Base-by-base conservation (phyloP, 257 asterid genomes). In the Petrea volubilis region DNA sequence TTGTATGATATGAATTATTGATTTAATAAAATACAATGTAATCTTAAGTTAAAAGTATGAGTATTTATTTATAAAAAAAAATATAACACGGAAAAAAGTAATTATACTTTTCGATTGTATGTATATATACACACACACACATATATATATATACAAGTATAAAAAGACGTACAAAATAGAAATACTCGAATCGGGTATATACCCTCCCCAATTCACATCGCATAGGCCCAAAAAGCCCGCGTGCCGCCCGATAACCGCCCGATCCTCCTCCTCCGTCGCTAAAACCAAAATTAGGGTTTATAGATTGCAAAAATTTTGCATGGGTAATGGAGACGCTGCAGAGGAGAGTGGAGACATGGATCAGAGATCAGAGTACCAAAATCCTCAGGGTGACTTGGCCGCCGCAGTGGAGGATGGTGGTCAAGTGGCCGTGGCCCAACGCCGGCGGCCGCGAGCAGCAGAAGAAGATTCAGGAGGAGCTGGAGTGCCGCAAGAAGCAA, bases 361-460 rank as follows among this genome's bases (percentile, higher is more conserved):
- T 94, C 93, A 84, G 76, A 69, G 99, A 87, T 79, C 95, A 86
- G 82, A 79, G 96, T 55, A 74, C 88, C 70, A 94, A 79, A 86
- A 83, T 93, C 73, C 52, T 83, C 62, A 84, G 78, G 28, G 92
- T 89, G 57, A 76, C 89, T 59, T 92, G 99, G 97, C 92, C 93
- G 18, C 94, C 83, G 78, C 92, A 87, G 61, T 94, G 97, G 98
- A 83, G 84, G 72, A 60, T 83, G 80, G 87, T 49, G 61, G 95
- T 85, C 33, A 84, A 86, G 78, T 94, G 97, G 99, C 97, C 99
- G 5, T 91, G 99, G 99, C 70, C 68, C 56, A 80, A 86, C 64
- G 43, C 8, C 43, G 89, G 80, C 59, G 83, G 88, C 75, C 86
- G 83, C 81, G 92, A 87, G 31, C 90, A 86, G 50, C 81, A 90